Percentiles rank a stretch among this genome's conserved stretches.
phyloP scores from a whole-genome alignment of 164 flowering plant genomes.

The Vitis rotundifolia region DNA sequence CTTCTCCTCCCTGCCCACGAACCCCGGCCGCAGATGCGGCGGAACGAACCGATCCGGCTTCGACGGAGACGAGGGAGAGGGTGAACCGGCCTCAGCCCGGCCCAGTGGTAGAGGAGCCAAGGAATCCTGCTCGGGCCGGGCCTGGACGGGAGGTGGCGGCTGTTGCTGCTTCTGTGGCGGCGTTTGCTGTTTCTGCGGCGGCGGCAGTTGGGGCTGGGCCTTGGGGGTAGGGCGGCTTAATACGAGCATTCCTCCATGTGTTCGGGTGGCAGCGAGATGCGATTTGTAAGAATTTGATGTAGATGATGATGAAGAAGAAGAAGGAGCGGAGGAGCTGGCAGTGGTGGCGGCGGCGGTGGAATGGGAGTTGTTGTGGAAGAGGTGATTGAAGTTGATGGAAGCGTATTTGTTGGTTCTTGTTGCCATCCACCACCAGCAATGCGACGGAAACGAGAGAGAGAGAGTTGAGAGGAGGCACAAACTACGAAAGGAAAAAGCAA shows the following conservation, averaged over 20 bases:
- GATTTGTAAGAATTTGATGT: slow-evolving; percentile 27
- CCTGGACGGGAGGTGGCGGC: slow-evolving; percentile 14
- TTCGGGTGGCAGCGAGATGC: slow-evolving; percentile 21
- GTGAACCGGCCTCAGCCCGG: slow-evolving; percentile 32
- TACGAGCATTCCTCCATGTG: slow-evolving; percentile 75
- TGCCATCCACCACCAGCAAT: slow-evolving; percentile 49
- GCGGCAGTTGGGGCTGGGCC: slow-evolving; percentile 24
- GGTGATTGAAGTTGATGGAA: slow-evolving; percentile 74
- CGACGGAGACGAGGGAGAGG: slow-evolving; percentile 20
- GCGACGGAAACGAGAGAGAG: slow-evolving; percentile 6
- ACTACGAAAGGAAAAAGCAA: background rate
- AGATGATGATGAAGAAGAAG: slow-evolving; percentile 22
- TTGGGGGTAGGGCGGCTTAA: slow-evolving; percentile 64
- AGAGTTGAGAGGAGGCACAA: background rate
- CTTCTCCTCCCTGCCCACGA: slow-evolving; percentile 50
- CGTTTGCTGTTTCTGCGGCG: too few species aligned
- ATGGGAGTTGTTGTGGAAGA: slow-evolving; percentile 49
- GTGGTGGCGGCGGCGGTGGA: slow-evolving; percentile 14
- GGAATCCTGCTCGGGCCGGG: slow-evolving; percentile 14
- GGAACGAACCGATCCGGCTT: slow-evolving; percentile 60
- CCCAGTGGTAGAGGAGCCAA: slow-evolving; percentile 49
- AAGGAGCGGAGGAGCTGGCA: slow-evolving; percentile 3
- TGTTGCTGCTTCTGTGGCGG: background rate
- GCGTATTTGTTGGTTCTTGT: slow-evolving; percentile 73
- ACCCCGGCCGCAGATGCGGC: slow-evolving; percentile 80